Conservation (phyloP, 176 grass and related monocot genomes). For the Carex parvula region DNA sequence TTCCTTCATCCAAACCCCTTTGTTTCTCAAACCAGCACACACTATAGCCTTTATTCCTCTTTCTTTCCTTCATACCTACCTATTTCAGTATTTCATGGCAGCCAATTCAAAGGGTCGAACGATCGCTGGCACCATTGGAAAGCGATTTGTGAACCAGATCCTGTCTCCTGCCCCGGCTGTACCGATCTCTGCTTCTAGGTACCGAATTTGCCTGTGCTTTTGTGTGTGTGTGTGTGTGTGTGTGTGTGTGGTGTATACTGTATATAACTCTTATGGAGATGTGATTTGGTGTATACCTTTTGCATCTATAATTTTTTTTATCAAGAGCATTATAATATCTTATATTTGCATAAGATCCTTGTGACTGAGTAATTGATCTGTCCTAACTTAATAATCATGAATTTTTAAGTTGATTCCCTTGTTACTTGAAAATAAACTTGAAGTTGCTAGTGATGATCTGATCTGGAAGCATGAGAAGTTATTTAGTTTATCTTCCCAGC, state of each 20-base stretch:
- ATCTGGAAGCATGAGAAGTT: not conserved
- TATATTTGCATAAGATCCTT: not conserved
- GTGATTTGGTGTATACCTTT: not conserved
- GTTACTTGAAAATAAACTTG: not conserved
- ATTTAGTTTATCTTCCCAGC: not conserved
- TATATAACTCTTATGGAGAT: not conserved
- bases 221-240: not conserved
- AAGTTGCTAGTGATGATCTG: not conserved
- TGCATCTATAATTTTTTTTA: not conserved
- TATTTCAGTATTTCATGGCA: constrained; percentile 64
- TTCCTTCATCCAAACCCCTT: not conserved
- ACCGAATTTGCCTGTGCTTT: not conserved
- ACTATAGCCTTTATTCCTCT: too few relatives aligned
- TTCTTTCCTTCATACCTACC: too few relatives aligned
- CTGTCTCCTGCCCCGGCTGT: constrained; percentile 30
- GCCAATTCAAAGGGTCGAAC: constrained; percentile 57
- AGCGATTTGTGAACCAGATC: constrained; percentile 64
- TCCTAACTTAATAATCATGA: not conserved
- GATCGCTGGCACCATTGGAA: constrained; percentile 62
- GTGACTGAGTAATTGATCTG: not conserved
- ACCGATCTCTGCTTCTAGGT: constrained; percentile 38
- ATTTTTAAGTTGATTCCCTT: not conserved
- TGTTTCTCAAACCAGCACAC: not conserved
- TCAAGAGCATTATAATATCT: not conserved
- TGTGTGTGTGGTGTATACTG: too few relatives aligned